Percentiles rank a stretch among this genome's conserved stretches.
Evolutionary conservation across 2,329 filamentous ascomycete genomes (phyloP).

Genomic region (Aspergillus amoenus): DNA sequence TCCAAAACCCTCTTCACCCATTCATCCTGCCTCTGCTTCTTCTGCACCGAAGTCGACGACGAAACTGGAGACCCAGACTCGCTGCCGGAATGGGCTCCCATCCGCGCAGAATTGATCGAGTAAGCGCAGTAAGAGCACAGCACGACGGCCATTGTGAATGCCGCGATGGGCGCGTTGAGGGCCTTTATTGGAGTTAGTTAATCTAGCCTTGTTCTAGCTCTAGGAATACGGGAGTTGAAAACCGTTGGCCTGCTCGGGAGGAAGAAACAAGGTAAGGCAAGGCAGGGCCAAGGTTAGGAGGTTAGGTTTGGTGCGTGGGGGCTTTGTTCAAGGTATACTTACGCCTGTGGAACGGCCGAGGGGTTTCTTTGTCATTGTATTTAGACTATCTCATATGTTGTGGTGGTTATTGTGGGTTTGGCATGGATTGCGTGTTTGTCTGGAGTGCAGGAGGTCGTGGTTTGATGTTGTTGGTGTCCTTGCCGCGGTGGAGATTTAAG

Average conservation of each 20-base stretch:
- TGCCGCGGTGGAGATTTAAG: neutral
- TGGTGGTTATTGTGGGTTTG: neutral
- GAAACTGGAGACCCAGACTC: neutral
- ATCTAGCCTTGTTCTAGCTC: neutral
- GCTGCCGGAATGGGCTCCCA: slow-evolving; percentile 50
- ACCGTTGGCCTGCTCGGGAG: neutral
- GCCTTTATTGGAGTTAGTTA: slow-evolving; percentile 38
- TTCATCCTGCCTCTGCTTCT: slow-evolving; percentile 2
- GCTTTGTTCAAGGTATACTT: slow-evolving; percentile 5
- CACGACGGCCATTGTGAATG: slow-evolving; percentile 60
- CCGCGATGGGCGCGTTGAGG: slow-evolving; percentile 61
- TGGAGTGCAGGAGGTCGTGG: neutral
- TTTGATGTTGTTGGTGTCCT: neutral
- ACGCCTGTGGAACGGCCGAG: slow-evolving; percentile 24
- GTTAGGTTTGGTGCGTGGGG: too few relatives aligned
- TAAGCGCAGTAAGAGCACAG: slow-evolving; percentile 63
- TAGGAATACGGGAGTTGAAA: too few relatives aligned
- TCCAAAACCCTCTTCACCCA: slow-evolving; percentile 36
- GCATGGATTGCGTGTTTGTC: neutral
- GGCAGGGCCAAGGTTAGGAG: too few relatives aligned
- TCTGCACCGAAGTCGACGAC: neutral
- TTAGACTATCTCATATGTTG: neutral
- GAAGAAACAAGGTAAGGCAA: neutral
- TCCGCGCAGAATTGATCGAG: slow-evolving; percentile 65
- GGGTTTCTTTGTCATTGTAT: slow-evolving; percentile 18